A percentile compares a stretch with the other conserved stretches of the same genome.
phyloP scores from a whole-genome alignment of 305 asterid species.

The Fraxinus platypoda region DNA sequence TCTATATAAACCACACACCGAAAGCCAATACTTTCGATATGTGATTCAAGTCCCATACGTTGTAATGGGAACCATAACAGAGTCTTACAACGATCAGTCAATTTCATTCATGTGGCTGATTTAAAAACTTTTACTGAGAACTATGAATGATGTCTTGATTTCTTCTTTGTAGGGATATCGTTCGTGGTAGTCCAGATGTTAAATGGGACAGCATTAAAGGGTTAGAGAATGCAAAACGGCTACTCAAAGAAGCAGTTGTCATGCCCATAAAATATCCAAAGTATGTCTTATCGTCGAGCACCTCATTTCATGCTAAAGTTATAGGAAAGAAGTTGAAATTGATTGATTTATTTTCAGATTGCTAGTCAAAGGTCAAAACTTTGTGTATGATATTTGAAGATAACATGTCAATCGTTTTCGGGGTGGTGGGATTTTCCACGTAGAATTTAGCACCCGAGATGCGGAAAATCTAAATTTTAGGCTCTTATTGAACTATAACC shows the following conservation, averaged over 20 bases:
- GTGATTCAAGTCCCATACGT: too few species aligned
- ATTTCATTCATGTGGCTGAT: conserved; percentile 16
- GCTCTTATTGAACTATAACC: conserved; percentile 12
- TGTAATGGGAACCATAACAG: too few species aligned
- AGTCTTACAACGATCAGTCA: background rate
- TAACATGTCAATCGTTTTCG: background rate
- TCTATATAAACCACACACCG: too few species aligned
- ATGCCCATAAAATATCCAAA: conserved; percentile 97
- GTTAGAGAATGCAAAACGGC: conserved; percentile 81
- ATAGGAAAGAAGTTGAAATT: background rate
- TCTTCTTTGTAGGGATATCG: conserved; percentile 66
- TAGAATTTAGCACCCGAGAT: background rate
- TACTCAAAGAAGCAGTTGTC: conserved; percentile 93
- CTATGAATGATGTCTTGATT: conserved; percentile 14
- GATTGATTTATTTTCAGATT: background rate
- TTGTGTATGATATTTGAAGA: conserved; percentile 1
- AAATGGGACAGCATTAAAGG: conserved; percentile 91
- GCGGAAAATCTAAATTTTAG: conserved; percentile 10
- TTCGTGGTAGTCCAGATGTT: conserved; percentile 92
- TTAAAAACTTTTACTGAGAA: conserved; percentile 10
- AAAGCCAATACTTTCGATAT: too few species aligned
- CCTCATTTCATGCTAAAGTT: conserved; percentile 17
- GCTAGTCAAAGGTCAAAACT: background rate
- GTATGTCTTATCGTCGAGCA: conserved; percentile 37
- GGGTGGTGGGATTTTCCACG: background rate